phyloP scores from a whole-genome alignment of 805 yeast species.

The Candida adriatica region DNA sequence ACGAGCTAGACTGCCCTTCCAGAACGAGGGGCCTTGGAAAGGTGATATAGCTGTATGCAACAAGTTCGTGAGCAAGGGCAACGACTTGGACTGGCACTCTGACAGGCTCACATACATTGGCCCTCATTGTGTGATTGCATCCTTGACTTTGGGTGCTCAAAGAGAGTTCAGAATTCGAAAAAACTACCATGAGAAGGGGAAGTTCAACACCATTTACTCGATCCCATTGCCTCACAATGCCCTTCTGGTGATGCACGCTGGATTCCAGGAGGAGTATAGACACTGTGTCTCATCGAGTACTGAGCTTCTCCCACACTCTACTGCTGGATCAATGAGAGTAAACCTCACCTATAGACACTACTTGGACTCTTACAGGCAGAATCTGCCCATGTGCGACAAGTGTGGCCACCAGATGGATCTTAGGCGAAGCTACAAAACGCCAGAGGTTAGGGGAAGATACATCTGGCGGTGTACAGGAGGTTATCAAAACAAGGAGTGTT shows the following conservation, averaged over 20 bases:
- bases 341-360: conserved; percentile 62
- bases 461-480: conserved; percentile 58
- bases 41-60: conserved; percentile 52
- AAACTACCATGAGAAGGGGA: conserved; percentile 26
- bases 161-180: conserved; percentile 58
- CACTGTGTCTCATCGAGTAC: conserved; percentile 51
- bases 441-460: conserved; percentile 45
- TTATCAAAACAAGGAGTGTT: conserved; percentile 39
- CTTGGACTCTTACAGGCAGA: conserved; percentile 29
- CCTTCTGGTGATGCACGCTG: conserved; percentile 66
- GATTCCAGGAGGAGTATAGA: conserved; percentile 69
- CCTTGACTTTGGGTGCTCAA: conserved; percentile 62
- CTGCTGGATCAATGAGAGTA: conserved; percentile 45
- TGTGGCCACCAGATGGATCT: conserved; percentile 40
- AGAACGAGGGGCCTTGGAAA: conserved; percentile 37
- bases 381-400: conserved; percentile 37
- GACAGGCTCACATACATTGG: conserved; percentile 70
- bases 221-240: conserved; percentile 68
- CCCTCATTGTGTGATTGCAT: conserved; percentile 61
- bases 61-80: conserved; percentile 40
- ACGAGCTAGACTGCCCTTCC: conserved; percentile 31
- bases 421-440: conserved; percentile 45
- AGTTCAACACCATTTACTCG: conserved; percentile 32
- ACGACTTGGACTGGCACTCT: conserved; percentile 67
- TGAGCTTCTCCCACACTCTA: conserved; percentile 37